Evolutionary conservation across 2,329 filamentous ascomycete species (phyloP).

Genomic region (Penicillium olsonii): DNA sequence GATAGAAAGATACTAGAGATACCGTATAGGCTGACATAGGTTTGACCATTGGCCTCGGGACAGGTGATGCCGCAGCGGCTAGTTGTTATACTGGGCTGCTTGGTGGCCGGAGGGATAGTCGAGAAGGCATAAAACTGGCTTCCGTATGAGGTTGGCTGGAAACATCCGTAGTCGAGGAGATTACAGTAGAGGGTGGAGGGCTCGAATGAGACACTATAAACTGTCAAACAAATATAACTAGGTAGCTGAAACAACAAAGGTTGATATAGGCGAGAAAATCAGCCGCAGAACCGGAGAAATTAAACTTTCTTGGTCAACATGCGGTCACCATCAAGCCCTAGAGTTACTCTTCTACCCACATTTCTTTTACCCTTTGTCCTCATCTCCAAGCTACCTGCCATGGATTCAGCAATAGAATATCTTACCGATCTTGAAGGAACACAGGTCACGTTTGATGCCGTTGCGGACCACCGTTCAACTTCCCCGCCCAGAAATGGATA

Average conservation of each 20-base stretch:
- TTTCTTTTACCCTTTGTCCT: background rate
- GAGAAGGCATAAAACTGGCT: conserved; percentile 1
- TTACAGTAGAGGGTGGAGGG: background rate
- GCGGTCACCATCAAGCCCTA: background rate
- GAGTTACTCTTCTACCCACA: conserved; percentile 5
- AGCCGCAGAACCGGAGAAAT: background rate
- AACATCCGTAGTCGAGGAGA: background rate
- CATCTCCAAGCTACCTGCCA: conserved; percentile 1
- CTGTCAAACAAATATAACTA: background rate
- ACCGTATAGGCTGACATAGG: background rate
- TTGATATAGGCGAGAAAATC: background rate
- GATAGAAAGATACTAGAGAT: too few relatives aligned
- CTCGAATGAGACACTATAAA: background rate
- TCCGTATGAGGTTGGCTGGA: background rate
- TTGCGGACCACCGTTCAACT: conserved; percentile 5
- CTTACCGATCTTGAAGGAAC: conserved; percentile 6
- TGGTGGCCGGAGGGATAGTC: background rate
- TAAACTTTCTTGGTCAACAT: conserved; percentile 3
- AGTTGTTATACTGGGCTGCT: background rate
- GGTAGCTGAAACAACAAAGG: background rate
- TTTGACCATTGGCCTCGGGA: conserved; percentile 1
- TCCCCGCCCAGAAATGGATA: conserved; percentile 7
- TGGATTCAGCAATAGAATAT: conserved; percentile 4
- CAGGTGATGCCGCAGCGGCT: background rate
- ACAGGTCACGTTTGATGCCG: conserved; percentile 4